Evolutionary conservation across 2,329 filamentous ascomycete genomes (phyloP).

Genomic region (Colletotrichum cereale): DNA sequence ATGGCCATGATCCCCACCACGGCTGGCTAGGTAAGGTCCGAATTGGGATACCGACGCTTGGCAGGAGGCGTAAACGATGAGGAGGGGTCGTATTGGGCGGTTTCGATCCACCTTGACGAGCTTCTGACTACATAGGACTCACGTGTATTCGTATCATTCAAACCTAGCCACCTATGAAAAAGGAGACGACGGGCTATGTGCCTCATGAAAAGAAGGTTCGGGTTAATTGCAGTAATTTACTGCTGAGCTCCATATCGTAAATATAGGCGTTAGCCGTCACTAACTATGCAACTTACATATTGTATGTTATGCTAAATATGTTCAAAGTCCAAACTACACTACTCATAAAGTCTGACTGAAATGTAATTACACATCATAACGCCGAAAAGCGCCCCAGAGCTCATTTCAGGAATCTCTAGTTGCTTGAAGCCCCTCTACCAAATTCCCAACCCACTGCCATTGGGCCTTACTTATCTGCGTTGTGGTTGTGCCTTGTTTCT

Average conservation of each 20-base stretch:
- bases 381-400: background rate
- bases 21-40: background rate
- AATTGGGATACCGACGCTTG: background rate
- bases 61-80: background rate
- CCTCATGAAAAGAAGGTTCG: background rate
- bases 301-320: background rate
- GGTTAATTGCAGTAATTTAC: background rate
- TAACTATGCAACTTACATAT: background rate
- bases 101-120: background rate
- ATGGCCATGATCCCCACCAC: too few species aligned
- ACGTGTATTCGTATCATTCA: background rate
- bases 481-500: background rate
- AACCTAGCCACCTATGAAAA: background rate
- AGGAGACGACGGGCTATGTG: too few species aligned
- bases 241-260: background rate
- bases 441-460: background rate
- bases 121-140: background rate
- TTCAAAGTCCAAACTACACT: background rate
- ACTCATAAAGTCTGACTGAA: background rate
- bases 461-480: background rate
- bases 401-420: background rate
- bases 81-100: background rate
- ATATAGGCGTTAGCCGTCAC: too few species aligned
- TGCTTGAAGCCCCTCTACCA: background rate
- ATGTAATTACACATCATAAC: background rate